Evolutionary conservation across 2,329 filamentous ascomycete species (phyloP).

Genomic region (Mycosphaerella sp.): DNA sequence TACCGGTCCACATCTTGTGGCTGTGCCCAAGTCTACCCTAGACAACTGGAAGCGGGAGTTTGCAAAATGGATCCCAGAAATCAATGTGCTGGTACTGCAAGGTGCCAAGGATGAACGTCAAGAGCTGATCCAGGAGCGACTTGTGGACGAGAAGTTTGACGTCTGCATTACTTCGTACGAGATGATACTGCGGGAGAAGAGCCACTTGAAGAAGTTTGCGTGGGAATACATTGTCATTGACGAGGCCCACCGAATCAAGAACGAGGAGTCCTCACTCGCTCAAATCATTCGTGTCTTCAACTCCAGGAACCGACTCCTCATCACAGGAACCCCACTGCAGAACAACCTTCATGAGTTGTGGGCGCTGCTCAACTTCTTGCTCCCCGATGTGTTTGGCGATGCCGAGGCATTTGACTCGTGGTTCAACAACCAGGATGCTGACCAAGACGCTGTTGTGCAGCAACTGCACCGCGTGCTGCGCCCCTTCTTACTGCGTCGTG

Average conservation of each 20-base stretch:
- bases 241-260: slow-evolving; percentile 97
- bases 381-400: slow-evolving; percentile 98
- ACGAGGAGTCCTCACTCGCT: slow-evolving; percentile 93
- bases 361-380: slow-evolving; percentile 92
- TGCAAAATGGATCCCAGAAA: slow-evolving; percentile 85
- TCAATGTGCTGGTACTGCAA: slow-evolving; percentile 88
- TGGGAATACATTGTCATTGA: slow-evolving; percentile 99
- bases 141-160: slow-evolving; percentile 94
- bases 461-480: slow-evolving; percentile 89
- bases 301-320: slow-evolving; percentile 88
- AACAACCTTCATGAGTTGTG: slow-evolving; percentile 98
- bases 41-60: slow-evolving; percentile 99
- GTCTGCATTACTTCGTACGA: slow-evolving; percentile 99
- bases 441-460: slow-evolving; percentile 93
- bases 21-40: slow-evolving; percentile 91
- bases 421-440: slow-evolving; percentile 85
- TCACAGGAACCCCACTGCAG: slow-evolving; percentile 92
- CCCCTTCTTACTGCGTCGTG: slow-evolving; percentile 88
- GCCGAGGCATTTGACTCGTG: slow-evolving; percentile 95
- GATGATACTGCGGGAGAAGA: slow-evolving; percentile 94
- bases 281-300: slow-evolving; percentile 96
- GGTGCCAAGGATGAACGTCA: slow-evolving; percentile 92
- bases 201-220: slow-evolving; percentile 91
- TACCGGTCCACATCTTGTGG: slow-evolving; percentile 82
- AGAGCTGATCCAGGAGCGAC: slow-evolving; percentile 76